phyloP scores from a whole-genome alignment of 352 stramenopile species.

The Nothophytophthora sp. region DNA sequence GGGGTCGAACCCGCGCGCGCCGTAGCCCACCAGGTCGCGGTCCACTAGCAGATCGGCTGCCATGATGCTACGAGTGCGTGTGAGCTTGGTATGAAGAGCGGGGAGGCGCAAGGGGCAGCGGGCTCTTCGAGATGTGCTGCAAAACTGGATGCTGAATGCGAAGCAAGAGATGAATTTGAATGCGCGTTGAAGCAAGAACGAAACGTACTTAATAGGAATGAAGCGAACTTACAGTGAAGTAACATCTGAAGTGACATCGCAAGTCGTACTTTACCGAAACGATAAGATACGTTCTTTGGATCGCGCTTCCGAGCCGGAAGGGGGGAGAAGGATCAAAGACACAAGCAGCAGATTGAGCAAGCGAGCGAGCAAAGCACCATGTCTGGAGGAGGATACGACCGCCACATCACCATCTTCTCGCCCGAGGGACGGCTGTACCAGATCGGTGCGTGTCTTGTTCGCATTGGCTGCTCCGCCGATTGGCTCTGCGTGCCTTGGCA shows the following conservation, averaged over 20 bases:
- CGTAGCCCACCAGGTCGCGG: conserved; percentile 91
- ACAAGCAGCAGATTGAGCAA: conserved; percentile 4
- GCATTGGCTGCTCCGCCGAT: not conserved
- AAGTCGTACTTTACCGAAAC: conserved; percentile 9
- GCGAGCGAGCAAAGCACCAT: conserved; percentile 33
- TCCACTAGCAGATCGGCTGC: conserved; percentile 6
- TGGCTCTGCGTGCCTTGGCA: too few relatives aligned
- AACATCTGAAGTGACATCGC: too few relatives aligned
- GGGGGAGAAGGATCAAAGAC: conserved; percentile 13
- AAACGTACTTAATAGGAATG: not conserved
- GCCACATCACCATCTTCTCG: conserved; percentile 99
- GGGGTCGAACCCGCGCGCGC: conserved; percentile 59
- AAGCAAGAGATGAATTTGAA: too few relatives aligned
- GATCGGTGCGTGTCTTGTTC: conserved; percentile 69
- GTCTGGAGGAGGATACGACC: conserved; percentile 89
- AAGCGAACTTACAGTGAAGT: too few relatives aligned
- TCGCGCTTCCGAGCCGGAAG: conserved; percentile 7
- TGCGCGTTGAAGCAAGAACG: not conserved
- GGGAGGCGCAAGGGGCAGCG: too few relatives aligned
- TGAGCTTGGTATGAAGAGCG: too few relatives aligned
- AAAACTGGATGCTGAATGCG: not conserved
- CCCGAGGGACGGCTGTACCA: conserved; percentile 98
- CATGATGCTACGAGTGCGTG: too few relatives aligned
- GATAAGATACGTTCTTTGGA: conserved; percentile 9
- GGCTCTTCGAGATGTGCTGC: not conserved